phyloP scores from a whole-genome alignment of 83 land plant genomes.

The Thuja plicata region DNA sequence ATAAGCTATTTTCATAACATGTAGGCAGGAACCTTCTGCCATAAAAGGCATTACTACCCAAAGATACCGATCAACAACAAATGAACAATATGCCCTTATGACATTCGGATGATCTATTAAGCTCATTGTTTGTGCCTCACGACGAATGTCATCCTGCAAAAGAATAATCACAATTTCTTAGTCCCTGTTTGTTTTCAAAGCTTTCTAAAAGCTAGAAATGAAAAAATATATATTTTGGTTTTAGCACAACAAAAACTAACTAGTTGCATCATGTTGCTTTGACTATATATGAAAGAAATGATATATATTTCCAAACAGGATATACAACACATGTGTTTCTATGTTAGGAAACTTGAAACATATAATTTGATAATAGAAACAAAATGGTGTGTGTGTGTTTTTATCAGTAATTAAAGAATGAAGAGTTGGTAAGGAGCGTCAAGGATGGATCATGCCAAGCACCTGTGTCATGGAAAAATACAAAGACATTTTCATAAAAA shows the following conservation, averaged over 20 bases:
- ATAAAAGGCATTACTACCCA: conserved; percentile 98
- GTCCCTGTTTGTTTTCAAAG: not conserved
- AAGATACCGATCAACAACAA: conserved; percentile 77
- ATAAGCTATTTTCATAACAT: conserved; percentile 81
- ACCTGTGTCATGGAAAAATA: too few species aligned
- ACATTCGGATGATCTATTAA: conserved; percentile 84
- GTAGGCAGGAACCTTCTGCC: conserved; percentile 93
- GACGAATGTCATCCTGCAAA: conserved; percentile 80
- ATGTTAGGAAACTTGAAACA: not conserved
- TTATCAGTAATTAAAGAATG: too few species aligned
- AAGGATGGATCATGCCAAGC: too few species aligned
- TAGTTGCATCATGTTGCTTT: not conserved
- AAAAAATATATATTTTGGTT: not conserved
- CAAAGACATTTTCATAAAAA: too few species aligned
- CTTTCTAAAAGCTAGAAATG: not conserved
- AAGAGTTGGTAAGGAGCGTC: too few species aligned
- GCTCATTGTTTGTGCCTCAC: conserved; percentile 92
- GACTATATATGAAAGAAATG: not conserved
- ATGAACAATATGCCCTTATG: conserved; percentile 82
- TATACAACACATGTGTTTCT: not conserved
- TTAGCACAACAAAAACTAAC: not conserved
- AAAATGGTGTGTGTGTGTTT: too few species aligned
- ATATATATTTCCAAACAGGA: not conserved
- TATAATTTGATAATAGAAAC: too few species aligned
- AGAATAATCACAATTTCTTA: not conserved